Evolutionary conservation across 2,329 filamentous ascomycete species (phyloP).

Genomic region (Pestalotiopsis sp.): DNA sequence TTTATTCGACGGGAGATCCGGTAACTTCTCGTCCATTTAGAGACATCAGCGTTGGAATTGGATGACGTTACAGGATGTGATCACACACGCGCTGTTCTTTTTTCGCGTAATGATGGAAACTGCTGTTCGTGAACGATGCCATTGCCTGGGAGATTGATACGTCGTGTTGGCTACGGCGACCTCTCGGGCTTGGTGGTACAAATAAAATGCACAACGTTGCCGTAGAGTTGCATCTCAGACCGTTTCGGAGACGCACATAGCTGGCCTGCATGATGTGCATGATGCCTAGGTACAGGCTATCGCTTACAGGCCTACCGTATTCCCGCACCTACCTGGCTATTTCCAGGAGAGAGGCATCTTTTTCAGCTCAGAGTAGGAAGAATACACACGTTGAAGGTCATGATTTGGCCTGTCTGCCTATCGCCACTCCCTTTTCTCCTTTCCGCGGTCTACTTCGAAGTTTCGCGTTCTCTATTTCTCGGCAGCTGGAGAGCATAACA

Average conservation of each 20-base stretch:
- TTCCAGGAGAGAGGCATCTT: too few species aligned
- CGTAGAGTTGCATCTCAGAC: not conserved
- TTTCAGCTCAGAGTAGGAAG: too few species aligned
- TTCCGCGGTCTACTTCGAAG: too few species aligned
- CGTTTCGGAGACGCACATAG: not conserved
- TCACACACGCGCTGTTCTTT: not conserved
- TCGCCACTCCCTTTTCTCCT: too few species aligned
- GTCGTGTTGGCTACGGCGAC: not conserved
- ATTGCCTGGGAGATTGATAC: too few species aligned
- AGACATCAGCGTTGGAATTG: not conserved
- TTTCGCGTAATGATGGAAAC: not conserved
- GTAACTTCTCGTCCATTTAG: not conserved
- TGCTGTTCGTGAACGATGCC: too few species aligned
- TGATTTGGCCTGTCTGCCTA: too few species aligned
- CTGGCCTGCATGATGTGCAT: not conserved
- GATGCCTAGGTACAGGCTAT: not conserved
- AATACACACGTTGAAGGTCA: too few species aligned
- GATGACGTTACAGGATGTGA: not conserved
- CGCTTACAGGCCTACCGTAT: not conserved
- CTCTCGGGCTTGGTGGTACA: not conserved
- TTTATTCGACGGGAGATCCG: not conserved
- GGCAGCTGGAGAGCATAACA: too few species aligned
- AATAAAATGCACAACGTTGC: not conserved
- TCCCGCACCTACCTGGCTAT: too few species aligned
- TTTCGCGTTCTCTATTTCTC: too few species aligned